Conservation (phyloP, 352 stramenopile species). For the Elongisporangium prolatum region DNA sequence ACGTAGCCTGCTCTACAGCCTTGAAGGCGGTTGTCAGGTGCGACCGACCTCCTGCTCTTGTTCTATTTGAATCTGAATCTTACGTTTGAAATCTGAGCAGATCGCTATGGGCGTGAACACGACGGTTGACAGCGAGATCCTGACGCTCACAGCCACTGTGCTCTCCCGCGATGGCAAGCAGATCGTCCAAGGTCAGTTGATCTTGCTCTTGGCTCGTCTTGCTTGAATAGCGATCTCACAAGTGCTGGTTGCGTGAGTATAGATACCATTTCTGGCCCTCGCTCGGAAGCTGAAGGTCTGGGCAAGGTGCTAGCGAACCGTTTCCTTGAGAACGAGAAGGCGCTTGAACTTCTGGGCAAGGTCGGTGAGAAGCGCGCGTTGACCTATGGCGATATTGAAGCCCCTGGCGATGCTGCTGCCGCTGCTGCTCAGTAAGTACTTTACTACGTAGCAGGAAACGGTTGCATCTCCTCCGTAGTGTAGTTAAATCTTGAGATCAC, state of each 20-base stretch:
- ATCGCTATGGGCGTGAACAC: conserved; percentile 83
- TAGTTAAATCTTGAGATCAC: no score
- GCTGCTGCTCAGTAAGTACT: conserved; percentile 16
- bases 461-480: background rate
- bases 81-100: no score
- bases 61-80: no score
- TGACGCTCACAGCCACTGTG: conserved; percentile 67
- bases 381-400: conserved; percentile 69
- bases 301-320: conserved; percentile 58
- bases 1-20: conserved; percentile 71
- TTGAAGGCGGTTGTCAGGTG: conserved; percentile 86
- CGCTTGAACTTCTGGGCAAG: conserved; percentile 53
- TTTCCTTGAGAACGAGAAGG: conserved; percentile 52
- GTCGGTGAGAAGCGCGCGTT: conserved; percentile 63
- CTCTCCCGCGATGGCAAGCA: conserved; percentile 72
- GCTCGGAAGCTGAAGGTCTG: conserved; percentile 50
- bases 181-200: conserved; percentile 33
- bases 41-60: conserved; percentile 1
- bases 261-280: conserved; percentile 50
- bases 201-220: background rate
- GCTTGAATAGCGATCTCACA: background rate
- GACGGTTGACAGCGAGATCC: conserved; percentile 47
- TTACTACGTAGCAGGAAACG: no score
- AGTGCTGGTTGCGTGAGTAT: background rate
- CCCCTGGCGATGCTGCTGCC: conserved; percentile 64